Conservation (phyloP, 441 rosid genomes). For the Rhodomyrtus psidioides region DNA sequence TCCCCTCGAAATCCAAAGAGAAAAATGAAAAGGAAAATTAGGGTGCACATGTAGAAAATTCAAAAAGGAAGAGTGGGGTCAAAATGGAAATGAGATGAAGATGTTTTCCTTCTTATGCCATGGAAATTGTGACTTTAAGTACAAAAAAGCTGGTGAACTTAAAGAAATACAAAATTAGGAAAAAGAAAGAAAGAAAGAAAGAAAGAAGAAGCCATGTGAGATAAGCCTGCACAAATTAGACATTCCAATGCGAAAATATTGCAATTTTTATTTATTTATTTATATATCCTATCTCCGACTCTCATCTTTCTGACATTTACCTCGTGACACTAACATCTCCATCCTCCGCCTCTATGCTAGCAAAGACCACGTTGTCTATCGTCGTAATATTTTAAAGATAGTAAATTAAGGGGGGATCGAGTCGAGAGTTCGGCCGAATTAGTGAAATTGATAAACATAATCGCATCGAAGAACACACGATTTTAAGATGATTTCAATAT, state of each 20-base stretch:
- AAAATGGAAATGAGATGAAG: not conserved
- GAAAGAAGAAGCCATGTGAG: not conserved
- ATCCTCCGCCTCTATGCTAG: too few species aligned
- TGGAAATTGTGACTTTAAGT: not conserved
- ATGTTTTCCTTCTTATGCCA: not conserved
- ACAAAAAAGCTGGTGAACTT: too few species aligned
- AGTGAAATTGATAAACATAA: not conserved
- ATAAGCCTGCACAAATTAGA: not conserved
- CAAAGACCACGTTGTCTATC: too few species aligned
- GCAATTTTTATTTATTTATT: too few species aligned
- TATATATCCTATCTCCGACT: too few species aligned
- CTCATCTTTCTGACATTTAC: too few species aligned
- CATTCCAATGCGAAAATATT: not conserved
- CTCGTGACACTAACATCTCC: too few species aligned
- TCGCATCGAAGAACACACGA: not conserved
- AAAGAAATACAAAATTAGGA: too few species aligned
- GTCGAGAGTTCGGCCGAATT: too few species aligned
- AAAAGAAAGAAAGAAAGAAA: too few species aligned
- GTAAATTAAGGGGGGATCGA: not conserved
- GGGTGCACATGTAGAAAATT: not conserved
- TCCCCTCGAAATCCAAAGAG: not conserved
- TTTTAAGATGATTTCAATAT: not conserved
- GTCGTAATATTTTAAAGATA: not conserved
- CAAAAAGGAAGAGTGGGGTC: not conserved
- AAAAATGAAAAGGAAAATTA: not conserved